Base-by-base conservation (phyloP, 179 eudicot species). In the Corrigiola litoralis region DNA sequence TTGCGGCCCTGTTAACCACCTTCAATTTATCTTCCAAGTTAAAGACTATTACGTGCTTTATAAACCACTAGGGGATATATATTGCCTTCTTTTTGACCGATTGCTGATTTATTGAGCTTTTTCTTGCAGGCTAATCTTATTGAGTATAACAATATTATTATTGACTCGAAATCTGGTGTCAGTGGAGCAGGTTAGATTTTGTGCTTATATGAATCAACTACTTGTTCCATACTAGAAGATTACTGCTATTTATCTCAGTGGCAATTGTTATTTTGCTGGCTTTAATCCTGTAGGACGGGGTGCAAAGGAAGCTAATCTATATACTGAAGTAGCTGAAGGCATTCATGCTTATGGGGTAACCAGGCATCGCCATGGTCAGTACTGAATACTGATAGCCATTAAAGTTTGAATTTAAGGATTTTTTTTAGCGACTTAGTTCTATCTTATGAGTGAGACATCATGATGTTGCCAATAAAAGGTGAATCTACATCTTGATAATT, bases 241-340 rank as follows among this genome's bases (percentile, higher is more conserved):
- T 53, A 45, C 2, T 14, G 4, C 20, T 48, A 53, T 12, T 24
- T 48, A 38, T 45, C 40, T 28, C 7, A 21, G 42, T 5, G 28
- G 24, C 51, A 25, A 18, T 52, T 41, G 21, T 17, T 46, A 27
- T 58, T 53, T 25, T 16, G 8, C 65, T 66, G 67, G n/a, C n/a
- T 12, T 58, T 55, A 45, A 23, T 61, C 24, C 18, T 71, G 69
- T 74, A 92, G 98, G 98, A 37, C 98, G 98, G 69, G 81, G 90
- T 60, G 95, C 96, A 29, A 92, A 90, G 78, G 98, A 92, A 73
- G 90, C 98, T 61, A 90, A 87, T 83, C 62, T 92, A 54, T 92
- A 90, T 78, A 87, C 98, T 32, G 96, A 92, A 83, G 77, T 90
- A 70, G 88, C 96, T 34, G 95, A 92, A 84, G 98, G 98, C 58